These are phyloP conservation scores for Sutorius australiensis DNA, from an alignment of 768 basidiomycete species.

Conservation along the genomic window DNA sequence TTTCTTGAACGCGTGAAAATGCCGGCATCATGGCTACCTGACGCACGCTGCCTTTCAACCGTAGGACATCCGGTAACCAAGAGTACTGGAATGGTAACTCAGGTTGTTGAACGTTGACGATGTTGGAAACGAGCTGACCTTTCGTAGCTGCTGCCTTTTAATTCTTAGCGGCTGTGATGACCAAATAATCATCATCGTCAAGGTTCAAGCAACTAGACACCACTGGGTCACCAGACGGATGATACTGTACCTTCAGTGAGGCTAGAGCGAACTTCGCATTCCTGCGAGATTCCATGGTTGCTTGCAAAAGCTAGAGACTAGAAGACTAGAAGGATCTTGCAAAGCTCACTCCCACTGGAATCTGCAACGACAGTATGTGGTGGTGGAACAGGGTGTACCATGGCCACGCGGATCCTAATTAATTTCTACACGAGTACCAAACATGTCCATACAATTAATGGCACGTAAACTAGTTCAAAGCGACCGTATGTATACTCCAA, in stretches of 20 bases:
- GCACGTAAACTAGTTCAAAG: not conserved
- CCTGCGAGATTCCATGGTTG: constrained; percentile 24
- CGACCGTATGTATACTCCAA: constrained; percentile 15
- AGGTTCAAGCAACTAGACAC: not conserved
- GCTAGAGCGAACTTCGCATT: constrained; percentile 14
- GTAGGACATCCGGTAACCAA: constrained; percentile 86
- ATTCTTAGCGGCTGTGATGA: constrained; percentile 39
- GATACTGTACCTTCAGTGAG: constrained; percentile 26
- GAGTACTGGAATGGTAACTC: constrained; percentile 53
- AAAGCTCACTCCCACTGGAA: not conserved
- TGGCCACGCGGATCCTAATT: not conserved
- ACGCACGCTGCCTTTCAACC: constrained; percentile 78
- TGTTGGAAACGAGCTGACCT: constrained; percentile 31
- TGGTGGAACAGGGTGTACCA: not conserved
- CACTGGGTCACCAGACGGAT: not conserved
- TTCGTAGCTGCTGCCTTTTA: constrained; percentile 51
- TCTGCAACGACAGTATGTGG: not conserved
- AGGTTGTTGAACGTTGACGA: not conserved
- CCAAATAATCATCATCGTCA: not conserved
- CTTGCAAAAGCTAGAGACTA: not conserved
- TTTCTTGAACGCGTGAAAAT: constrained; percentile 5
- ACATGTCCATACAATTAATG: constrained; percentile 1
- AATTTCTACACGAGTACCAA: constrained; percentile 2
- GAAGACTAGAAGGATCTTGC: not conserved
- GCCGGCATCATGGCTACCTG: not conserved